A percentile compares a stretch with the other conserved stretches of the same genome.
Conservation (phyloP, 768 basidiomycete genomes). For the Lactifluus pinguis region DNA sequence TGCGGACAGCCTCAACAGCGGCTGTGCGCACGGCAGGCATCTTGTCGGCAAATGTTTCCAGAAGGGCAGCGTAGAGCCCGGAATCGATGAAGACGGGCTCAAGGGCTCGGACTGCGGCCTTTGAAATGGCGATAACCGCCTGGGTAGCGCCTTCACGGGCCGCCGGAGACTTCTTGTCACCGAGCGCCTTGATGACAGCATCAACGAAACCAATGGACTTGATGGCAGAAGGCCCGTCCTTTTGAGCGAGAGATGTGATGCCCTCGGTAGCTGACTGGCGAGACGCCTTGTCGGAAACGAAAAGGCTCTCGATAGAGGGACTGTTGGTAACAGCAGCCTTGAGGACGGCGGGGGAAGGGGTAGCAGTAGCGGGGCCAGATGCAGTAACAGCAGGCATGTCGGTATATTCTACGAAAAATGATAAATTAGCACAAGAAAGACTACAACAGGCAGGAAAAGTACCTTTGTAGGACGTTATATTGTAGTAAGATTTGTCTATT, state of each 20-base stretch:
- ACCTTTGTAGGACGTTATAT: slow-evolving; percentile 21
- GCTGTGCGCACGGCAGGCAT: slow-evolving; percentile 79
- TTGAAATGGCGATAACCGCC: slow-evolving; percentile 56
- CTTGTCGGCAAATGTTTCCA: slow-evolving; percentile 94
- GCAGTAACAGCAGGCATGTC: slow-evolving; percentile 80
- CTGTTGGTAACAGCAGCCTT: slow-evolving; percentile 43
- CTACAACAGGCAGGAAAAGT: neutral
- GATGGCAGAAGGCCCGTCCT: slow-evolving; percentile 75
- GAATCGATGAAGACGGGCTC: slow-evolving; percentile 85
- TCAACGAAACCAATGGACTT: slow-evolving; percentile 59
- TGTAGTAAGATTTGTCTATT: slow-evolving; percentile 24
- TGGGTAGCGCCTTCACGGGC: slow-evolving; percentile 83
- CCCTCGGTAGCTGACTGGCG: slow-evolving; percentile 63
- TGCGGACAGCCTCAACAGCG: slow-evolving; percentile 74
- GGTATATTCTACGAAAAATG: slow-evolving; percentile 33
- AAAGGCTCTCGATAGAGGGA: slow-evolving; percentile 57
- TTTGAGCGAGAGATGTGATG: slow-evolving; percentile 69
- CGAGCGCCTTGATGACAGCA: slow-evolving; percentile 73
- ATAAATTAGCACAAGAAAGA: slow-evolving; percentile 10
- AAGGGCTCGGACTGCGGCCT: slow-evolving; percentile 57
- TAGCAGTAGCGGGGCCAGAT: slow-evolving; percentile 43
- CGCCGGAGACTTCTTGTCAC: slow-evolving; percentile 92
- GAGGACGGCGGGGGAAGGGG: slow-evolving; percentile 59
- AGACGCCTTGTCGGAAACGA: slow-evolving; percentile 76
- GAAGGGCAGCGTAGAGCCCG: slow-evolving; percentile 76